Conservation (phyloP, 73 alveolate species). For the Stentor coeruleus region DNA sequence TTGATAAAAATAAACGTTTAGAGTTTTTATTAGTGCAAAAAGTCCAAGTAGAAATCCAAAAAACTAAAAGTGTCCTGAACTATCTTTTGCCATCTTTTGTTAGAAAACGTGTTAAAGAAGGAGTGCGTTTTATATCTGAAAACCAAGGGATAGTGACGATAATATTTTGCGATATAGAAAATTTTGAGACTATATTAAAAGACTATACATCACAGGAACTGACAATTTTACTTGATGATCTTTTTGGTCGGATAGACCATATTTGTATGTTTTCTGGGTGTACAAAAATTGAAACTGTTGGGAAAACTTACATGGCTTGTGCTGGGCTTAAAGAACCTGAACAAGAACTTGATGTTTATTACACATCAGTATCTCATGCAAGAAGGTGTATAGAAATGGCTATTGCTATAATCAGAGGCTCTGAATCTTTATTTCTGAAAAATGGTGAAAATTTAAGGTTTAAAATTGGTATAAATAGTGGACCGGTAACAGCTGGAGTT, state of each 20-base stretch:
- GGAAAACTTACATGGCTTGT: slow-evolving; percentile 60
- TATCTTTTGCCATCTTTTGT: slow-evolving; percentile 43
- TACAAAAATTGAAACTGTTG: slow-evolving; percentile 52
- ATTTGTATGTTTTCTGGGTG: slow-evolving; percentile 35
- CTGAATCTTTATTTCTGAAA: background rate
- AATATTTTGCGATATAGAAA: slow-evolving; percentile 47
- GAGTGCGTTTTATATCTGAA: slow-evolving; percentile 38
- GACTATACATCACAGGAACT: slow-evolving; percentile 33
- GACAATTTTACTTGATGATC: slow-evolving; percentile 35
- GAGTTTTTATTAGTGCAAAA: background rate
- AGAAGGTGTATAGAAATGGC: slow-evolving; percentile 17
- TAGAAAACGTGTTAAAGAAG: slow-evolving; percentile 35
- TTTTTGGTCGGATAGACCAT: slow-evolving; percentile 43
- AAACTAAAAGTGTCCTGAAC: slow-evolving; percentile 27
- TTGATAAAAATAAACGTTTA: background rate
- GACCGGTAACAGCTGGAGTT: slow-evolving; percentile 95
- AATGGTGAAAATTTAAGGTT: slow-evolving; percentile 48
- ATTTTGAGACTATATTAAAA: slow-evolving; percentile 41
- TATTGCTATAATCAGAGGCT: background rate
- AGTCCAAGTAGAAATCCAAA: background rate
- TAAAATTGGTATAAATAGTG: slow-evolving; percentile 95
- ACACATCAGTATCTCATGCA: slow-evolving; percentile 16
- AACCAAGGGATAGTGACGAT: slow-evolving; percentile 51
- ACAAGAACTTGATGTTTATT: slow-evolving; percentile 23
- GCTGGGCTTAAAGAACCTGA: slow-evolving; percentile 34